Percentiles rank a stretch among this genome's conserved stretches.
phyloP scores from a whole-genome alignment of 805 yeast genomes.

The Wickerhamomyces kurtzmanii region DNA sequence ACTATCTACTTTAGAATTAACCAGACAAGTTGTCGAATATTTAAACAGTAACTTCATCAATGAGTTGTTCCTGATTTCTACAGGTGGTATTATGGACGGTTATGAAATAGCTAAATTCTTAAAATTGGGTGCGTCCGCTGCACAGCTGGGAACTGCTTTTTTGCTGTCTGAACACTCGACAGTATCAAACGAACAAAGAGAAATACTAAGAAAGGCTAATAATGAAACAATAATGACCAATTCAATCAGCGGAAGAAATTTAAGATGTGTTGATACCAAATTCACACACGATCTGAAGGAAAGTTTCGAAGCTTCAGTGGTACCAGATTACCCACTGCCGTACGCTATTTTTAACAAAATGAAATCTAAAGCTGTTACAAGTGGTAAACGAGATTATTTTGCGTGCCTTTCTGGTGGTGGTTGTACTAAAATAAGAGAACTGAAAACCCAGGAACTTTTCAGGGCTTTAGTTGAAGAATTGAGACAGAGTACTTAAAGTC shows the following conservation, averaged over 20 bases:
- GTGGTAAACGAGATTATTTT: no score
- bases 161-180: conserved; percentile 16
- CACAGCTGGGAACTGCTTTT: conserved; percentile 47
- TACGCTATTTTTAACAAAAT: conserved; percentile 13
- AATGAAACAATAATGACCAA: conserved; percentile 19
- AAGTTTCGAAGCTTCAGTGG: neutral
- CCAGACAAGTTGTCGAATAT: conserved; percentile 12
- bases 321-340: conserved; percentile 17
- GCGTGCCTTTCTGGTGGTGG: no score
- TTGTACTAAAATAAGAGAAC: no score
- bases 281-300: conserved; percentile 11
- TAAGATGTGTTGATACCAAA: conserved; percentile 13
- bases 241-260: conserved; percentile 14
- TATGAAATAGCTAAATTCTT: conserved; percentile 21
- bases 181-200: conserved; percentile 8
- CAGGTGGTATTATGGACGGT: conserved; percentile 42
- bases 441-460: no score
- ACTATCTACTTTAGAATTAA: conserved; percentile 23
- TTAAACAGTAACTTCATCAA: neutral
- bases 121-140: conserved; percentile 36
- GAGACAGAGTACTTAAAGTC: no score
- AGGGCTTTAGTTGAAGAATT: no score
- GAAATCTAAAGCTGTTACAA: conserved; percentile 3
- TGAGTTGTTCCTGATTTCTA: conserved; percentile 28
- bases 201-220: conserved; percentile 3